Conservation (phyloP, 2,329 filamentous ascomycete species). For the Mycogone perniciosa region DNA sequence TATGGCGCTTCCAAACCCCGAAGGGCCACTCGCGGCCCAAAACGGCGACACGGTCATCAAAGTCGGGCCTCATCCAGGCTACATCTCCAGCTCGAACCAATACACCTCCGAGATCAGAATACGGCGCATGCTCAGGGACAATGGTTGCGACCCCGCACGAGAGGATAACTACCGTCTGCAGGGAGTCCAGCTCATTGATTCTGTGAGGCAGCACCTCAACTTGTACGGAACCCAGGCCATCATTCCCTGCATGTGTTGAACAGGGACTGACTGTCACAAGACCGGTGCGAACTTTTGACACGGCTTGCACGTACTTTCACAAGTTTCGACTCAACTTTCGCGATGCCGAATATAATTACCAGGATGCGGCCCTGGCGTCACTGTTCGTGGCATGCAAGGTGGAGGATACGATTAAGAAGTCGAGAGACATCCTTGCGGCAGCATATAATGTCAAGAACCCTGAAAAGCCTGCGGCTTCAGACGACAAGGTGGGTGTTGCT, state of each 20-base stretch:
- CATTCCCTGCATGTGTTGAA: constrained; percentile 6
- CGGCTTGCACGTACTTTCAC: constrained; percentile 88
- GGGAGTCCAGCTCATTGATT: constrained; percentile 84
- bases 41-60: constrained; percentile 16
- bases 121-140: constrained; percentile 62
- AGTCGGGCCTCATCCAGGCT: constrained; percentile 41
- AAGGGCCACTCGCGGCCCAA: constrained; percentile 1
- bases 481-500: constrained; percentile 62
- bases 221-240: constrained; percentile 49
- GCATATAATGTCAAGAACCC: constrained; percentile 75
- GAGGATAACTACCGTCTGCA: constrained; percentile 78
- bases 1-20: constrained; percentile 10
- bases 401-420: constrained; percentile 97
- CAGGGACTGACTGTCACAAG: constrained; percentile 34
- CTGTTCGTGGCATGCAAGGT: constrained; percentile 94
- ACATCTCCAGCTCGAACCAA: constrained; percentile 49
- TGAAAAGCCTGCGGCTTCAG: constrained; percentile 63
- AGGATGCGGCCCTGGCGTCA: constrained; percentile 81
- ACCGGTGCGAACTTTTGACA: constrained; percentile 86
- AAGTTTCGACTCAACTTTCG: constrained; percentile 81
- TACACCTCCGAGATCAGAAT: constrained; percentile 81
- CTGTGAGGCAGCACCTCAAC: constrained; percentile 69
- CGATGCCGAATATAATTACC: constrained; percentile 78
- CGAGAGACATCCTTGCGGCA: constrained; percentile 83
- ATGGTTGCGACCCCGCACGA: constrained; percentile 66